Percentiles rank a stretch among this genome's conserved stretches.
Evolutionary conservation across 371 early-diverging fungal species (phyloP).

Genomic region (Smittium mucronatum): DNA sequence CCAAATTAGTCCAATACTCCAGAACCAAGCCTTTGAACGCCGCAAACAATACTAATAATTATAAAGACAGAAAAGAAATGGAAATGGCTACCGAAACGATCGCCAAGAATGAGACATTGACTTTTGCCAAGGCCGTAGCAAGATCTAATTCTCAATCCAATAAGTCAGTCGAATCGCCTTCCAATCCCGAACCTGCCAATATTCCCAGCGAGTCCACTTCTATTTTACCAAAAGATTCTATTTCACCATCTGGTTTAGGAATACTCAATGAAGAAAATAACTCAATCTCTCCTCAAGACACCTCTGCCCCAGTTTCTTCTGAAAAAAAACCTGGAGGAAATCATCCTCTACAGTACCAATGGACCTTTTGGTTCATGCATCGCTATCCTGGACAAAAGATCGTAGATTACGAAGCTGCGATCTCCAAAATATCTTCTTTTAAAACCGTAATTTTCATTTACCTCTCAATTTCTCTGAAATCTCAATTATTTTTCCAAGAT

Average conservation of each 20-base stretch:
- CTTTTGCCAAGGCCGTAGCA: conserved; percentile 10
- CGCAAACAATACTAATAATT: background rate
- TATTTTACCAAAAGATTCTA: background rate
- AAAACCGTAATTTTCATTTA: conserved; percentile 40
- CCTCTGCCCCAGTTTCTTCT: background rate
- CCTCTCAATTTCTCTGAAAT: background rate
- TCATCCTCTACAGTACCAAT: conserved; percentile 47
- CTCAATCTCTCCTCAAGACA: background rate
- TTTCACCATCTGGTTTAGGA: background rate
- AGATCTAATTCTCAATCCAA: conserved; percentile 5
- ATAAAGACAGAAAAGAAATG: background rate
- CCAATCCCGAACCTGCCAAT: background rate
- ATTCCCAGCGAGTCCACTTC: background rate
- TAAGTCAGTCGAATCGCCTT: background rate
- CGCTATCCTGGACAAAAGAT: conserved; percentile 75
- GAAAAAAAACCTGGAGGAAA: background rate
- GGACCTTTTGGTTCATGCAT: conserved; percentile 88
- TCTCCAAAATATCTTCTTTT: conserved; percentile 75
- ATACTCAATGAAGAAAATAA: background rate
- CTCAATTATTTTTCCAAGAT: background rate
- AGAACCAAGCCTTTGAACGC: conserved; percentile 7
- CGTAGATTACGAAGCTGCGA: conserved; percentile 69
- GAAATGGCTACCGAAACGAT: no score
- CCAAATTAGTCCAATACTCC: conserved; percentile 8
- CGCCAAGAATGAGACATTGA: background rate